A percentile compares a stretch with the other conserved stretches of the same genome.
Evolutionary conservation across 164 flowering plant species (phyloP).

Genomic region (Brasenia schreberi): DNA sequence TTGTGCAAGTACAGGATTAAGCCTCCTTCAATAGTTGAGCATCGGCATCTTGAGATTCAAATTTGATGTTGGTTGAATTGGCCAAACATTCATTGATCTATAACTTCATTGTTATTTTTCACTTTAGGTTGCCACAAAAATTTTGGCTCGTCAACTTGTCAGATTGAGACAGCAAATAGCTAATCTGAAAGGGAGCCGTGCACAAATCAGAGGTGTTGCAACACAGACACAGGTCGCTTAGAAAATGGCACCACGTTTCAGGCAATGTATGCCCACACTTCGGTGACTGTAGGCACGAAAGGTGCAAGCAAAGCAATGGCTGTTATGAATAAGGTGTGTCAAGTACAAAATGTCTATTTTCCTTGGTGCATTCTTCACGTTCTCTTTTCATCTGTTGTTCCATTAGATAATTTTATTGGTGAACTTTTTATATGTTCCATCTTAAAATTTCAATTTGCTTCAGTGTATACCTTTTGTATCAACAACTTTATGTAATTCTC

Average conservation of each 20-base stretch:
- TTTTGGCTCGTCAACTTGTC: constrained; percentile 23
- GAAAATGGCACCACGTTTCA: constrained; percentile 6
- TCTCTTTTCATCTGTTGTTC: too few species aligned
- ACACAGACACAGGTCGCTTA: constrained; percentile 70
- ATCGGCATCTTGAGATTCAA: not conserved
- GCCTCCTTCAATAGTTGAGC: not conserved
- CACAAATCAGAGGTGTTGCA: constrained; percentile 93
- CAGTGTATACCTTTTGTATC: too few species aligned
- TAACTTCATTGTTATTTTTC: not conserved
- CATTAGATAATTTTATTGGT: too few species aligned
- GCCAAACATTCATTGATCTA: not conserved
- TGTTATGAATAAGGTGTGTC: constrained; percentile 74
- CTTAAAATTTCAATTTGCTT: too few species aligned
- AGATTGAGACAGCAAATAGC: constrained; percentile 6
- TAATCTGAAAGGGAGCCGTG: constrained; percentile 92
- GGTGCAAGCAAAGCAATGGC: constrained; percentile 93
- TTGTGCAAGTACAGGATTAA: not conserved
- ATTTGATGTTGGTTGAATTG: not conserved
- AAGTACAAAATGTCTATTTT: too few species aligned
- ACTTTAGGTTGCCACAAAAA: constrained; percentile 74
- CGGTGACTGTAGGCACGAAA: constrained; percentile 82
- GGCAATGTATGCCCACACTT: constrained; percentile 86
- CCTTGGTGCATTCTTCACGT: not conserved
- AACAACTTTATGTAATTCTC: too few species aligned
- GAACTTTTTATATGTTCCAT: too few species aligned